A percentile compares a stretch with the other conserved stretches of the same genome.
phyloP scores from a whole-genome alignment of 208 protist species.

The Leishmania gerbilli region DNA sequence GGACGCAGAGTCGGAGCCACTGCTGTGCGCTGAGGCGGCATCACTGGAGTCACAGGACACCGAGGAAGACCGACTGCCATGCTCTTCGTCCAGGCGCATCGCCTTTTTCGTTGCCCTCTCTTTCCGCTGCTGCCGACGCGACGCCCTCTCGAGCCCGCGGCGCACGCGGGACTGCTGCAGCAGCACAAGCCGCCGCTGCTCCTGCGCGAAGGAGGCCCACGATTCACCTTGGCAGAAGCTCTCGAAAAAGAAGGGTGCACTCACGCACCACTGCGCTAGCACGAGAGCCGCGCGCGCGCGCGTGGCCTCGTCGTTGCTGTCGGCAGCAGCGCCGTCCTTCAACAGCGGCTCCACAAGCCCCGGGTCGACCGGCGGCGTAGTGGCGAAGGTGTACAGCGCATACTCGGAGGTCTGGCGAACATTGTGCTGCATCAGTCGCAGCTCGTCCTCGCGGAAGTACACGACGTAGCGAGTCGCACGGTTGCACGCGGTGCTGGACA shows the following conservation, averaged over 20 bases:
- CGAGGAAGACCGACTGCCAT: conserved; percentile 3
- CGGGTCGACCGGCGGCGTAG: conserved; percentile 68
- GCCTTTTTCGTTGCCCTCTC: not conserved
- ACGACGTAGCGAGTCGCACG: conserved; percentile 80
- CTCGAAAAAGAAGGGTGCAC: conserved; percentile 67
- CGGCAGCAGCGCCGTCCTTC: not conserved
- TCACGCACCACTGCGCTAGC: conserved; percentile 71
- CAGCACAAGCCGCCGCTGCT: conserved; percentile 76
- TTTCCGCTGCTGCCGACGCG: conserved; percentile 15
- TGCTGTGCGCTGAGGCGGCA: not conserved
- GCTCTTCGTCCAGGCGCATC: not conserved
- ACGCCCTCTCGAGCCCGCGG: conserved; percentile 25
- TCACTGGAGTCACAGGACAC: conserved; percentile 15
- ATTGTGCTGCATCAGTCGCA: conserved; percentile 81
- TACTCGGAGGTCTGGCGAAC: conserved; percentile 64
- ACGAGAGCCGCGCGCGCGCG: conserved; percentile 22
- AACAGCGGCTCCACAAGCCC: conserved; percentile 33
- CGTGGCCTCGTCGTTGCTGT: conserved; percentile 9
- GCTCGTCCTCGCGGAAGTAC: conserved; percentile 86
- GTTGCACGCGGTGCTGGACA: conserved; percentile 63
- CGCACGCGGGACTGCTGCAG: conserved; percentile 54
- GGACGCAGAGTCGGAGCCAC: not conserved
- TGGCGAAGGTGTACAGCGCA: conserved; percentile 75
- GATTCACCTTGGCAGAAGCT: conserved; percentile 78
- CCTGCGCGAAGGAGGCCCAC: conserved; percentile 79